Percentiles rank a stretch among this genome's conserved stretches.
phyloP scores from a whole-genome alignment of 352 stramenopile genomes.

The Phytophthora pini region DNA sequence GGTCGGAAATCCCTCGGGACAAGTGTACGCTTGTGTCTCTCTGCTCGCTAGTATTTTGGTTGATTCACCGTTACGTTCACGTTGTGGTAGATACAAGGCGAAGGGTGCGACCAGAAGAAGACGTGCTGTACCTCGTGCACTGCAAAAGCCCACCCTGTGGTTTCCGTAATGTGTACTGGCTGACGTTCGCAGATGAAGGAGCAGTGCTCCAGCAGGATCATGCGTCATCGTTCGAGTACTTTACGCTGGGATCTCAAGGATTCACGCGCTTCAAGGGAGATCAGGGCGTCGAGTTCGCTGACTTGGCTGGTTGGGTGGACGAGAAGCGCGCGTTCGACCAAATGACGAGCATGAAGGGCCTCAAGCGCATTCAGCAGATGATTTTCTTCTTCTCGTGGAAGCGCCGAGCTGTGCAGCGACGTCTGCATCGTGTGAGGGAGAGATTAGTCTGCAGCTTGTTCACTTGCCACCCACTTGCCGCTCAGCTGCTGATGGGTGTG shows the following conservation, averaged over 20 bases:
- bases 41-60: not conserved
- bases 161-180: conserved; percentile 76
- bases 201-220: conserved; percentile 17
- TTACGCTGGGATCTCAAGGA: conserved; percentile 61
- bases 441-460: conserved; percentile 57
- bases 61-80: not conserved
- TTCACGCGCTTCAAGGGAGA: conserved; percentile 59
- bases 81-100: conserved; percentile 21
- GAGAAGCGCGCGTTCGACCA: conserved; percentile 79
- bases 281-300: conserved; percentile 57
- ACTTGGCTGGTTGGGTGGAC: conserved; percentile 60
- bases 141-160: conserved; percentile 52
- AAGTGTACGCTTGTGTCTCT: conserved; percentile 37
- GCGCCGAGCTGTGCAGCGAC: conserved; percentile 51
- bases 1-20: conserved; percentile 42
- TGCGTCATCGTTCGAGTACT: conserved; percentile 44
- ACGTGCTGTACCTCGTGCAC: conserved; percentile 63
- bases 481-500: conserved; percentile 41
- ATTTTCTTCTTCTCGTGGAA: conserved; percentile 85
- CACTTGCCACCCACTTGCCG: conserved; percentile 50
- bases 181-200: conserved; percentile 53
- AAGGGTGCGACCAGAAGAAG: conserved; percentile 46
- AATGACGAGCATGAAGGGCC: conserved; percentile 68
- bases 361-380: conserved; percentile 72
- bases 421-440: conserved; percentile 45